Base-by-base conservation (phyloP, 2,329 filamentous ascomycete genomes). In the Annulohypoxylon truncatum region DNA sequence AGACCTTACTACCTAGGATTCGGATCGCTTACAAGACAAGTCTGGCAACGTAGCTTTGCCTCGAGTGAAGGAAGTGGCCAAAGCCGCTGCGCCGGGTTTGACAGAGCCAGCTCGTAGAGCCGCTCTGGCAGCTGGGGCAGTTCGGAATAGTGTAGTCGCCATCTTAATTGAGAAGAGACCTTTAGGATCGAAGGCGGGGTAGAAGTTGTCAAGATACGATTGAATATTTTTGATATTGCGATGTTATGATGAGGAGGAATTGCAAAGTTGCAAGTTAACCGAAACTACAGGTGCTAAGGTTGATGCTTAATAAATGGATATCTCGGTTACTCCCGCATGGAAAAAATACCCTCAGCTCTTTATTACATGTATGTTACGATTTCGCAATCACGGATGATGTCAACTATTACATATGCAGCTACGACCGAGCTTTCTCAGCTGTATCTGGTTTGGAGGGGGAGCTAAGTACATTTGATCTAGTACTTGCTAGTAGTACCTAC, bases 1-100 rank as follows among this genome's bases (percentile, higher is more conserved):
- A 51, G 6, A 12, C 22, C 18, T n/a, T 61, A 2, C n/a, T n/a
- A n/a, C n/a, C n/a, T n/a, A n/a, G n/a, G 29, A 22, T 13, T 48
- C 35, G 31, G n/a, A 33, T 24, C 4, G 78, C 87, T 69, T 85
- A 93, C 91, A 94, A 74, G 88, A 78, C 10, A 98, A 90, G 77
- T 97, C 94, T 70, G 96, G 96, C 42, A 99, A 91, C 42, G 94
- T 97, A 55, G 92, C 95, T 85, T 97, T 97, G 82, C 89, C 89
- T 76, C 94, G 90, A 73, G 90, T 86, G 76, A 96, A 96, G 78
- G 87, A 91, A 80, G 89, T 88, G 71, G 90, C 89, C 76, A 92
- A 83, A 76, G 90, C 87, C 74, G 88, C 85, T 75, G 79, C 77
- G 61, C 84, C 81, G 69, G 86, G 85, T 78, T 87, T 88, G 64